These are phyloP conservation scores for Fusarium coicis DNA, from an alignment of 2,329 filamentous ascomycete species.

Conservation along the genomic window DNA sequence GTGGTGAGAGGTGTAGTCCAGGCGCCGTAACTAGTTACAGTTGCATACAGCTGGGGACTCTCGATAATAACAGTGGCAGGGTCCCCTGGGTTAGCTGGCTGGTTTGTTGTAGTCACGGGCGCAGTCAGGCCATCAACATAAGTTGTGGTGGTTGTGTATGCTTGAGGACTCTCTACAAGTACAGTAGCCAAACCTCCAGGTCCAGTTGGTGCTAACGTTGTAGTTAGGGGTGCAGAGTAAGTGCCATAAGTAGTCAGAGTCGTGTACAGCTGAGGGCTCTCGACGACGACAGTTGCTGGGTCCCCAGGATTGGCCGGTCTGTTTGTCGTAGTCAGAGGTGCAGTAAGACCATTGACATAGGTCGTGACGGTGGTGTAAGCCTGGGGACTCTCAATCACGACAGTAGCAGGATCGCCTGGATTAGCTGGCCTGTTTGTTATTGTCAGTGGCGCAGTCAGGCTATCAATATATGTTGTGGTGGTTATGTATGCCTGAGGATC, in stretches of 20 bases:
- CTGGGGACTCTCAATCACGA: background rate
- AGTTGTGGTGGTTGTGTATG: background rate
- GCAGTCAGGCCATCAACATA: background rate
- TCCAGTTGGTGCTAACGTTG: no score
- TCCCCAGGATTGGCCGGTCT: background rate
- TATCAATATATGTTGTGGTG: background rate
- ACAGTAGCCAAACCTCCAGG: background rate
- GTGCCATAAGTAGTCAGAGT: no score
- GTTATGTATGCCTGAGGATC: background rate
- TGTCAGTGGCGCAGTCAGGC: background rate
- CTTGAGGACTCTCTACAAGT: fast-evolving
- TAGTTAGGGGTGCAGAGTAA: no score
- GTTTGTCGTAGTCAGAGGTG: background rate
- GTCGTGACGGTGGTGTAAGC: background rate
- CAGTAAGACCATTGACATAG: background rate
- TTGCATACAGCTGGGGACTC: no score
- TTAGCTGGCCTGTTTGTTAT: fast-evolving
- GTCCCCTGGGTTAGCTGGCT: background rate
- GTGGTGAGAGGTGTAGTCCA: background rate
- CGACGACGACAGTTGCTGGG: fast-evolving
- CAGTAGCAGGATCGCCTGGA: background rate
- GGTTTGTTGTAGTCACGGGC: background rate
- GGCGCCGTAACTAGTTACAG: no score
- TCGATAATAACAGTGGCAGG: background rate
- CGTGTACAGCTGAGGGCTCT: background rate